Conservation (phyloP, 106 monocot genomes). For the Cymbidium sinense region DNA sequence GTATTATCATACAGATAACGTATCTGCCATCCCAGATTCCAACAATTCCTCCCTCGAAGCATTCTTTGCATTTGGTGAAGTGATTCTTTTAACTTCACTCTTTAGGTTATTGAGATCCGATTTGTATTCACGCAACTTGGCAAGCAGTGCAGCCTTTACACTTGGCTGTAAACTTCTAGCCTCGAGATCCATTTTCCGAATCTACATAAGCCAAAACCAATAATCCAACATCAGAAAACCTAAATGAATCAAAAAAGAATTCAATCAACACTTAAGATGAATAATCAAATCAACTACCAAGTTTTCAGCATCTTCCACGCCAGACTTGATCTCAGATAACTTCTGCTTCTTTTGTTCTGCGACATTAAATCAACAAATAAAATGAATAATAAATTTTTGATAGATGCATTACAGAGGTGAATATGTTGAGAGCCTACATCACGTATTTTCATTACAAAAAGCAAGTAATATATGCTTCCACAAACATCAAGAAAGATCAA, state of each 20-base stretch:
- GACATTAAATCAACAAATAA: neutral
- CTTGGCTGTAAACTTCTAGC: conserved; percentile 71
- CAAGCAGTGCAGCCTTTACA: conserved; percentile 56
- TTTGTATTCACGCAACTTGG: conserved; percentile 79
- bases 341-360: conserved; percentile 83
- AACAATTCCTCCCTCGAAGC: conserved; percentile 61
- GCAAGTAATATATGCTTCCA: neutral
- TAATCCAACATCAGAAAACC: neutral
- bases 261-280: neutral
- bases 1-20: conserved; percentile 31
- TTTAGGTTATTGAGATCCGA: conserved; percentile 79
- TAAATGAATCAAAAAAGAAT: neutral
- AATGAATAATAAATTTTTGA: neutral
- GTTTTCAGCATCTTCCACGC: conserved; percentile 65
- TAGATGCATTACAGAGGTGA: neutral
- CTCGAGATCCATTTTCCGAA: conserved; percentile 87
- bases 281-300: conserved; percentile 38
- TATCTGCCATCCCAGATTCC: conserved; percentile 70
- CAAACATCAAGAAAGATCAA: neutral
- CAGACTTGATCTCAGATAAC: conserved; percentile 57
- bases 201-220: conserved; percentile 28
- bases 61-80: conserved; percentile 22
- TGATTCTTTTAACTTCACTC: conserved; percentile 52
- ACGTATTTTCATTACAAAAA: neutral
- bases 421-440: neutral